Conservation (phyloP, 345 rosid genomes). For the Carallia pectinifolia region DNA sequence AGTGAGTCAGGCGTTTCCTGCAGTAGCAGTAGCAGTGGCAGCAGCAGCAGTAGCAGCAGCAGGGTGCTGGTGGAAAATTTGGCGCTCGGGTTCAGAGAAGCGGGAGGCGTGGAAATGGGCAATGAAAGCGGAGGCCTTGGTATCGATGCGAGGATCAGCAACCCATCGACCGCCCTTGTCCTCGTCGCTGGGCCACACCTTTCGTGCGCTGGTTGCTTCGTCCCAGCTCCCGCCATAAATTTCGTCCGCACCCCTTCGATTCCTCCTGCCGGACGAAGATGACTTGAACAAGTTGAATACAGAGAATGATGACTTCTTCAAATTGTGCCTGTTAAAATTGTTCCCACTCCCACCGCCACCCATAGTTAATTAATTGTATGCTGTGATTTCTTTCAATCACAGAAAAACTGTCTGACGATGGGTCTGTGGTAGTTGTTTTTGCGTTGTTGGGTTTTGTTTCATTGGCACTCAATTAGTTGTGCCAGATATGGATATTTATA, state of each 20-base stretch:
- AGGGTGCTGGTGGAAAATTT: conserved; percentile 20
- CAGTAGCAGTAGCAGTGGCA: neutral
- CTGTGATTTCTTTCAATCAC: no score
- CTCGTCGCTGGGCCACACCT: conserved; percentile 35
- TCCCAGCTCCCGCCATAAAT: neutral
- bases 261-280: conserved; percentile 11
- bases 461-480: neutral
- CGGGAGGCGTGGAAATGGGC: conserved; percentile 49
- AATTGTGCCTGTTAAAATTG: conserved; percentile 15
- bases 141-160: conserved; percentile 48
- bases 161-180: conserved; percentile 38
- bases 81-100: conserved; percentile 41
- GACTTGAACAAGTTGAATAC: conserved; percentile 38
- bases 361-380: conserved; percentile 15
- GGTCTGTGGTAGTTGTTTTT: neutral
- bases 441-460: neutral
- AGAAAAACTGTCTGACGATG: no score
- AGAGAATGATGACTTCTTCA: conserved; percentile 28
- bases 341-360: conserved; percentile 24
- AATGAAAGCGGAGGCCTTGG: conserved; percentile 48
- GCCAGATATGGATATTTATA: conserved; percentile 7
- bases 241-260: conserved; percentile 20
- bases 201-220: conserved; percentile 11
- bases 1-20: conserved; percentile 3
- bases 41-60: no score